Evolutionary conservation across 1,284 basidiomycete species (phyloP), one percentile per base, ranked within the genome.

Genomic region (Pseudozyma sp.): DNA sequence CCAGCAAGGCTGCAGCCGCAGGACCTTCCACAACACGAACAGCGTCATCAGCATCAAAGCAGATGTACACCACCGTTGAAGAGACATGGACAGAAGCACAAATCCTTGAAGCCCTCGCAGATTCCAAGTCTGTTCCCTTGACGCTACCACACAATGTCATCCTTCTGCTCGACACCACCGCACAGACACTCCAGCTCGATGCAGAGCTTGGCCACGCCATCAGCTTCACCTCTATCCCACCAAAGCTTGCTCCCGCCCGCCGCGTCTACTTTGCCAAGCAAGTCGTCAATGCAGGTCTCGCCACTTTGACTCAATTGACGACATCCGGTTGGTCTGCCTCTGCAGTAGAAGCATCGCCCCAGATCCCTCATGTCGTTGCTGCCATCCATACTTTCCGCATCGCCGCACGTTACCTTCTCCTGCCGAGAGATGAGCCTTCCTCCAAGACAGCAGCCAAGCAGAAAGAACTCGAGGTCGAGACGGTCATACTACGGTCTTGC

Each of bases 231-330:
- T 42, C 57, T 1, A 4, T 19, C 1, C 57, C 62, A 3, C 30
- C 45, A 14, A 42, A 48, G 33, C 69, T 72, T 4, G 46, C 55
- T 5, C 19, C 47, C 16, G 56, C 69, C 35, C 62, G 56, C 16
- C 37, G 51, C 14, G 35, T 75, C 35, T 72, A 72, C 24, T 60
- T 57, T 16, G 68, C 77, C 17, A 81, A 81, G 63, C 77, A 71
- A 19, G 56, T 72, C 13, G 78, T 75, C 56, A 81, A 81, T 40
- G 66, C 61, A 13, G 51, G 70, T 40, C 69, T 78, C 5, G 42
- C 42, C 5, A 51, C 55, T 9, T 37, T 71, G 6, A 40, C 61
- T 16, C 31, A 52, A 8, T 56, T 76, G n/a, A 37, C 63, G 24
- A 49, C 43, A 37, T 55, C 60, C 0, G 53, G 52, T n/a, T 78